Percentiles rank a stretch among this genome's conserved stretches.
Evolutionary conservation across 768 basidiomycete species (phyloP).

Genomic region (Suillus weaverae): DNA sequence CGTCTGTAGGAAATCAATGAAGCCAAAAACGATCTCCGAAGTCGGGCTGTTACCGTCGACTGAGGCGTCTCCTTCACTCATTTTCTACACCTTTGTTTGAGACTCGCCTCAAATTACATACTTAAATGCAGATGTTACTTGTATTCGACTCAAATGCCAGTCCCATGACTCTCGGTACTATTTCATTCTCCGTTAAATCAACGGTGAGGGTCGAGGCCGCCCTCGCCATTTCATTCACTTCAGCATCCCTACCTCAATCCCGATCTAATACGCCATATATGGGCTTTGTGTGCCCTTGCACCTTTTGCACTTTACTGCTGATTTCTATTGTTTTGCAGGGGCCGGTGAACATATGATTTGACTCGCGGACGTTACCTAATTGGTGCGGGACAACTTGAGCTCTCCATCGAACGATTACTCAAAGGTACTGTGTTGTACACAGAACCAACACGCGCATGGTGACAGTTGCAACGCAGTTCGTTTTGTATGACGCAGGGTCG

Average conservation of each 20-base stretch:
- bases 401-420: neutral
- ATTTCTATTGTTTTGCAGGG: neutral
- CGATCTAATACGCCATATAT: neutral
- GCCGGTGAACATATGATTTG: neutral
- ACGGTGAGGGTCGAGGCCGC: neutral
- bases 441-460: neutral
- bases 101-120: neutral
- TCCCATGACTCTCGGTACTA: neutral
- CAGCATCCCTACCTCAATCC: neutral
- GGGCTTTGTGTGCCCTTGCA: neutral
- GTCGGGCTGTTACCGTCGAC: conserved; percentile 62
- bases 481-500: neutral
- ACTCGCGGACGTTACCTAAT: neutral
- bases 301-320: neutral
- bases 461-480: neutral
- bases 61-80: conserved; percentile 20
- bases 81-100: neutral
- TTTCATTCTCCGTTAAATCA: neutral
- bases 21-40: conserved; percentile 58
- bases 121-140: neutral
- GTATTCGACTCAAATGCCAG: neutral
- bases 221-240: neutral
- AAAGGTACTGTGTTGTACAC: neutral
- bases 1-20: conserved; percentile 54
- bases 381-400: neutral